These are phyloP conservation scores for Fraxinus anomala DNA, from an alignment of 257 asterid genomes.

Conservation along the genomic window DNA sequence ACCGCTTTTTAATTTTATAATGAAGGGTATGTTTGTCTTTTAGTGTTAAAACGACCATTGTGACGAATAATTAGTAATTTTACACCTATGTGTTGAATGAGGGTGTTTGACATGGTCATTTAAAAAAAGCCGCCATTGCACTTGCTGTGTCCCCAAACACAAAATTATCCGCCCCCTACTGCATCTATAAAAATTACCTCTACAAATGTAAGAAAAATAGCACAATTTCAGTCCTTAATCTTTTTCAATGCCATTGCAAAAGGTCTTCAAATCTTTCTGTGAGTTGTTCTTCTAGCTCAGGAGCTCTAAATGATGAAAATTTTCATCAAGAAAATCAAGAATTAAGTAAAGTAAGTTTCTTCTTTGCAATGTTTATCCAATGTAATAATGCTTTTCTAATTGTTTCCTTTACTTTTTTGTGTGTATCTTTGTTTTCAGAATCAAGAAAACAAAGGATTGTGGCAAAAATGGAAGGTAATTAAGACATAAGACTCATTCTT, in stretches of 20 bases:
- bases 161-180: neutral
- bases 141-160: neutral
- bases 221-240: neutral
- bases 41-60: too few species aligned
- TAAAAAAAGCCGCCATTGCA: too few species aligned
- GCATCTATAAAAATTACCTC: neutral
- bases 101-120: too few species aligned
- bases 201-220: neutral
- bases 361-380: neutral
- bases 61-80: too few species aligned
- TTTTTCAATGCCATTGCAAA: slow-evolving; percentile 1
- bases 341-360: slow-evolving; percentile 29
- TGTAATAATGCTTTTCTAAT: neutral
- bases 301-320: slow-evolving; percentile 22
- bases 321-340: slow-evolving; percentile 30
- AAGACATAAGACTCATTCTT: neutral
- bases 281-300: slow-evolving; percentile 33
- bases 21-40: too few species aligned
- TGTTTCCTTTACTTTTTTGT: neutral
- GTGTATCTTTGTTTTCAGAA: slow-evolving; percentile 16
- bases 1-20: too few species aligned
- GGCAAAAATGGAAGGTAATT: slow-evolving; percentile 50
- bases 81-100: too few species aligned
- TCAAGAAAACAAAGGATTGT: slow-evolving; percentile 36
- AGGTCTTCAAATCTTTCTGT: neutral